A percentile compares a stretch with the other conserved stretches of the same genome.
phyloP scores from a whole-genome alignment of 2,329 filamentous ascomycete species.

The Fusarium gaditjirri region DNA sequence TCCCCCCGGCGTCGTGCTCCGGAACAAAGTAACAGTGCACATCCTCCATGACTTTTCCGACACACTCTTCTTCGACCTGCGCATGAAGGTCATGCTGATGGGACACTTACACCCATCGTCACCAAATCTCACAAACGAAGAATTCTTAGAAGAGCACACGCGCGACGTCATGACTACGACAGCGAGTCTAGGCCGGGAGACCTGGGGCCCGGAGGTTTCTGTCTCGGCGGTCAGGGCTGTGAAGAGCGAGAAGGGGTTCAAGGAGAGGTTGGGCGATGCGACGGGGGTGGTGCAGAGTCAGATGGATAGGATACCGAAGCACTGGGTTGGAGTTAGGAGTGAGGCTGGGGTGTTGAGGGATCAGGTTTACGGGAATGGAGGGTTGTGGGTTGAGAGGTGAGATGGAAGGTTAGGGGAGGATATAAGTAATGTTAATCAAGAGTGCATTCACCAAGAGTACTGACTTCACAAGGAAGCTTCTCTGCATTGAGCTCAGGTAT shows the following conservation, averaged over 20 bases:
- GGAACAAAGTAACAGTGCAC: constrained; percentile 63
- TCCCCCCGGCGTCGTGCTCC: constrained; percentile 57
- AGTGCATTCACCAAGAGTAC: too few relatives aligned
- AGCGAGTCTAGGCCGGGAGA: constrained; percentile 58
- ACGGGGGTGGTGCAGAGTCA: constrained; percentile 62
- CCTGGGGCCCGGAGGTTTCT: constrained; percentile 57
- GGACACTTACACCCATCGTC: constrained; percentile 62
- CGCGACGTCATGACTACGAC: constrained; percentile 57
- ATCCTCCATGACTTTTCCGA: constrained; percentile 63
- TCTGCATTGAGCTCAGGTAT: too few relatives aligned
- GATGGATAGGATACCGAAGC: constrained; percentile 68
- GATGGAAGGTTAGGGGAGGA: background rate
- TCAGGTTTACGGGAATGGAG: constrained; percentile 59
- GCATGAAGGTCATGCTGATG: constrained; percentile 67
- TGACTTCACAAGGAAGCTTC: too few relatives aligned
- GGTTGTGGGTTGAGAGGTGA: constrained; percentile 56
- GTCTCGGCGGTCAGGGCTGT: constrained; percentile 52
- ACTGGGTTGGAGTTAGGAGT: constrained; percentile 68
- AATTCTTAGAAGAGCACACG: constrained; percentile 46
- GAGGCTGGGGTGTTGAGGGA: constrained; percentile 60
- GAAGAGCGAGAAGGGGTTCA: constrained; percentile 55
- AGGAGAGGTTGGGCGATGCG: constrained; percentile 59
- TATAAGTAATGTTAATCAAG: background rate
- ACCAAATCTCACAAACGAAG: constrained; percentile 27
- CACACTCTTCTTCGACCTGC: constrained; percentile 53